These are phyloP conservation scores for Vigna angularis DNA, from an alignment of 306 rosid species.

Conservation along the genomic window DNA sequence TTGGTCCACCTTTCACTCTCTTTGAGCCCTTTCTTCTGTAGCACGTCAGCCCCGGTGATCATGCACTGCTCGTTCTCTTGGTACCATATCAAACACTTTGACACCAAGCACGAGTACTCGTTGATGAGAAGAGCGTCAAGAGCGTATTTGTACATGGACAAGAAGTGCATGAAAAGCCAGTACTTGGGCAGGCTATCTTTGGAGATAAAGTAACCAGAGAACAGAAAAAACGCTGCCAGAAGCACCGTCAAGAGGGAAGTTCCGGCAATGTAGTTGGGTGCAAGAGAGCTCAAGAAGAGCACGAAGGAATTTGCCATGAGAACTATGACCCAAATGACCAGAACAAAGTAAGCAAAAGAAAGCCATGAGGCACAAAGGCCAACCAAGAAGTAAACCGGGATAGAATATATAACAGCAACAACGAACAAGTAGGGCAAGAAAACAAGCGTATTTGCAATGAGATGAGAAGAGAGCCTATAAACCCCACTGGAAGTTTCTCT, in stretches of 20 bases:
- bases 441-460: constrained; percentile 91
- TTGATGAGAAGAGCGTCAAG: constrained; percentile 88
- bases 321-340: constrained; percentile 77
- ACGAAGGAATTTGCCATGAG: constrained; percentile 92
- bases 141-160: constrained; percentile 91
- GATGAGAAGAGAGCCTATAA: constrained; percentile 84
- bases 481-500: constrained; percentile 92
- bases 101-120: constrained; percentile 74
- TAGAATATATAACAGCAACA: constrained; percentile 73
- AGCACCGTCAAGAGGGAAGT: constrained; percentile 80
- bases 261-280: constrained; percentile 91
- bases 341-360: constrained; percentile 77
- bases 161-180: constrained; percentile 90
- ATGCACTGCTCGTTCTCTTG: constrained; percentile 67
- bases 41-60: constrained; percentile 79
- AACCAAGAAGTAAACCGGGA: constrained; percentile 85
- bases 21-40: constrained; percentile 68
- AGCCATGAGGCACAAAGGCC: constrained; percentile 87
- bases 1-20: constrained; percentile 78
- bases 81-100: constrained; percentile 81
- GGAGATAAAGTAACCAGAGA: constrained; percentile 86
- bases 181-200: constrained; percentile 67
- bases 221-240: constrained; percentile 81
- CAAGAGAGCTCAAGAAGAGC: constrained; percentile 79
- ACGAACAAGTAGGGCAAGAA: constrained; percentile 85